Evolutionary conservation across 75 land plant species (phyloP), one percentile per base, ranked within the genome.

Genomic region (Selaginella tamariscina): DNA sequence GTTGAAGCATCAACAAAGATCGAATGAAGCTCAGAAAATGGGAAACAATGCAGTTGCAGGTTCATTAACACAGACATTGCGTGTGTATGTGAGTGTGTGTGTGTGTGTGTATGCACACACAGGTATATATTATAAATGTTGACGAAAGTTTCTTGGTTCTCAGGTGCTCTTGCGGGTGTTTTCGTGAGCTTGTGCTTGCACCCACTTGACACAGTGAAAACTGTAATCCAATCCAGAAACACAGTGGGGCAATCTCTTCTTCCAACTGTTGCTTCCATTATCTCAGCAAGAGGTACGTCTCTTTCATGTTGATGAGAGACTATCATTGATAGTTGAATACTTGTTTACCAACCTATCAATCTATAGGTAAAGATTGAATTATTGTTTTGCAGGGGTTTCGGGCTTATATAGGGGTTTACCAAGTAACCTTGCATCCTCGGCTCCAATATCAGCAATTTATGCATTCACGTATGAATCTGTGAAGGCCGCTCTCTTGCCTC

Each of bases 381-480:
- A 23, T 23, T 5, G 29, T 27, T 15, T 68, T 66, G 68, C 82
- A 94, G 98, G 98, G 65, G 15, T 89, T 44, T 68, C 55, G 26
- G 98, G 96, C 18, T 79, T 94, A 33, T 94, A 94, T 73, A 86
- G 98, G 66, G 98, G 98, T 65, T 74, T 94, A 55, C 70, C 81
- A 24, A 94, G 84, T 74, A 94, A 94, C 66, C 77, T 94, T 66
- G 83, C 88, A 54, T 81, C 96, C 21, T 89, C 98, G 67, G 98
- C 96, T 18, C 98, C 98, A 73, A 87, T 85, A 32, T 94, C 98
- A 67, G 98, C 88, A 15, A 76, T 94, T 32, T 94, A 94, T 73
- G 87, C 96, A 23, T 82, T 85, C 65, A 94, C 91, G 27, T 94
- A 94, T 75, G 98, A 94, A 81, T 77, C 96, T 64, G 88, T 94